A percentile compares a stretch with the other conserved stretches of the same genome.
Evolutionary conservation across 352 stramenopile genomes (phyloP).

Genomic region (Phytophthora sp.): DNA sequence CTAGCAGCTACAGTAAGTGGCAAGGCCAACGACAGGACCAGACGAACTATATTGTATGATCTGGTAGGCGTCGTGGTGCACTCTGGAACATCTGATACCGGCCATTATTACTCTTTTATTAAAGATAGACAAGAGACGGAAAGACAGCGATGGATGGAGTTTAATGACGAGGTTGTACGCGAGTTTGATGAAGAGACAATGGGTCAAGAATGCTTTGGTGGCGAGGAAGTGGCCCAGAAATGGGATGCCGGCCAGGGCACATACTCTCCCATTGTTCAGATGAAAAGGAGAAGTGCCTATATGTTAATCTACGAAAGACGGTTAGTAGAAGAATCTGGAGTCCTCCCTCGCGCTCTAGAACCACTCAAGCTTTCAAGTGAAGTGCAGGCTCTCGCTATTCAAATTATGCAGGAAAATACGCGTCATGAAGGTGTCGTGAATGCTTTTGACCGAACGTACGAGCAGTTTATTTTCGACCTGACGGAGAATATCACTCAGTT

Average conservation of each 20-base stretch:
- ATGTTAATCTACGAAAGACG: slow-evolving; percentile 81
- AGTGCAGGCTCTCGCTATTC: slow-evolving; percentile 25
- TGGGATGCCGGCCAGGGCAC: slow-evolving; percentile 48
- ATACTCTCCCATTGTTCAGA: slow-evolving; percentile 50
- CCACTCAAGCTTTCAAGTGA: slow-evolving; percentile 8
- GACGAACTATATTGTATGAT: slow-evolving; percentile 72
- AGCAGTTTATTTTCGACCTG: slow-evolving; percentile 33
- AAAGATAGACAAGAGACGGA: slow-evolving; percentile 58
- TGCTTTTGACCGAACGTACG: slow-evolving; percentile 42
- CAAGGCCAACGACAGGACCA: background rate
- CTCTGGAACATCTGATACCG: slow-evolving; percentile 90
- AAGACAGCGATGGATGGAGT: slow-evolving; percentile 84
- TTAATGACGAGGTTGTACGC: slow-evolving; percentile 92
- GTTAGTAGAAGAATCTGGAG: background rate
- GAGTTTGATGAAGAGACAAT: slow-evolving; percentile 82
- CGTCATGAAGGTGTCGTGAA: slow-evolving; percentile 45
- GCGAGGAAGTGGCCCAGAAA: slow-evolving; percentile 72
- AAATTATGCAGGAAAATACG: slow-evolving; percentile 39
- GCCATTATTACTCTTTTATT: slow-evolving; percentile 96
- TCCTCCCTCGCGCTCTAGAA: too few relatives aligned
- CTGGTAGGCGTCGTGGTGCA: slow-evolving; percentile 93
- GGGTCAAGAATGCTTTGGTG: slow-evolving; percentile 90
- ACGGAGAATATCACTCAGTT: slow-evolving; percentile 15
- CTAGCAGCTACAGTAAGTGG: slow-evolving; percentile 20
- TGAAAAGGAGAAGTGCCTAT: slow-evolving; percentile 74